phyloP scores from a whole-genome alignment of 495 filamentous ascomycete species.

The Corynascus novoguineensis region DNA sequence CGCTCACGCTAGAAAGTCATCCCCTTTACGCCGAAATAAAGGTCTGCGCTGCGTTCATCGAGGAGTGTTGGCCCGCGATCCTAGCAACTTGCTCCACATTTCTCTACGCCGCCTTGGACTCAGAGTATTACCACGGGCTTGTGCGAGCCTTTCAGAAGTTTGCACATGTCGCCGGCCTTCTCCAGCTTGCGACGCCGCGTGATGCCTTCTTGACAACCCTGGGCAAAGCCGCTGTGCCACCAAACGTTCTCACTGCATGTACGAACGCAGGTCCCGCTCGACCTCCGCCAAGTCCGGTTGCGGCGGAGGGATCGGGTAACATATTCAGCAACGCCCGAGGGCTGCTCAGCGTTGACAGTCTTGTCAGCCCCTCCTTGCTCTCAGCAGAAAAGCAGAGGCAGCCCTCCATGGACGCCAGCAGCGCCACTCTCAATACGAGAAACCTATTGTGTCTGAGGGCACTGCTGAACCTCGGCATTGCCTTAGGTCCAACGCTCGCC shows the following conservation, averaged over 20 bases:
- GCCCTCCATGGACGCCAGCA: slow-evolving; percentile 43
- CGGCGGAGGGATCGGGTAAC: slow-evolving; percentile 44
- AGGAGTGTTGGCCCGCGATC: slow-evolving; percentile 91
- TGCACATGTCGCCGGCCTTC: slow-evolving; percentile 85
- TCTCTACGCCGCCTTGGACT: slow-evolving; percentile 81
- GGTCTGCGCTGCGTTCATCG: slow-evolving; percentile 73
- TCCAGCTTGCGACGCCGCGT: slow-evolving; percentile 75
- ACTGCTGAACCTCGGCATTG: slow-evolving; percentile 89
- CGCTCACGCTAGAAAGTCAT: slow-evolving; percentile 65
- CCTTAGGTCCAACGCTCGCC: slow-evolving; percentile 80
- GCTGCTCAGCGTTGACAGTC: slow-evolving; percentile 58
- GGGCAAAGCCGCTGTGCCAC: slow-evolving; percentile 84
- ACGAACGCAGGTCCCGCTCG: slow-evolving; percentile 40
- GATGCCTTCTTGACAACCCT: slow-evolving; percentile 94
- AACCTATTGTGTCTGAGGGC: slow-evolving; percentile 88
- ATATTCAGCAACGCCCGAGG: slow-evolving; percentile 60
- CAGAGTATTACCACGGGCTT: slow-evolving; percentile 88
- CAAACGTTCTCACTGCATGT: slow-evolving; percentile 62
- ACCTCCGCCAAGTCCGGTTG: slow-evolving; percentile 34
- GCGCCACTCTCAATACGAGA: slow-evolving; percentile 67
- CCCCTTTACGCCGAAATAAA: slow-evolving; percentile 63
- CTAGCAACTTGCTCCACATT: slow-evolving; percentile 93
- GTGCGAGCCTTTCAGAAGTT: slow-evolving; percentile 96
- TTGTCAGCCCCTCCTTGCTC: slow-evolving; percentile 46
- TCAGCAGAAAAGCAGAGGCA: slow-evolving; percentile 49